These are phyloP conservation scores for Penstemon barbatus DNA, from an alignment of 257 asterid genomes.

Conservation along the genomic window DNA sequence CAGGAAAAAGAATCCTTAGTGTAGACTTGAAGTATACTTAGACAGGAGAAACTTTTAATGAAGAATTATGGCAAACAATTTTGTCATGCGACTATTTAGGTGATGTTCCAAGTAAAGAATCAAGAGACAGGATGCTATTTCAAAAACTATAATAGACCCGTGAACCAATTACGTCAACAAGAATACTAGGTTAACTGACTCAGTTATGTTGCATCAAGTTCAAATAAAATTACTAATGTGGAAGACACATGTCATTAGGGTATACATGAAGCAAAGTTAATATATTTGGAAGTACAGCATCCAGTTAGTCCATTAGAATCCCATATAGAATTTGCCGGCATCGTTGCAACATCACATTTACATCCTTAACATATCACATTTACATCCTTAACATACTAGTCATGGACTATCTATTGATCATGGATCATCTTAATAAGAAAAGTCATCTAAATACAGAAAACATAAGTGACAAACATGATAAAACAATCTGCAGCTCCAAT, in stretches of 20 bases:
- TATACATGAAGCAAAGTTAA: constrained; percentile 9
- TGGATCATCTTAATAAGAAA: constrained; percentile 1
- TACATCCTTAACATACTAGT: constrained; percentile 4
- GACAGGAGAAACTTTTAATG: constrained; percentile 10
- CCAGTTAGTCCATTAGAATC: constrained; percentile 22
- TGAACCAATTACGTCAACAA: neutral
- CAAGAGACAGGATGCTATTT: constrained; percentile 1
- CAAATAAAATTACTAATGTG: constrained; percentile 3
- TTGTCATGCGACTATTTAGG: constrained; percentile 5
- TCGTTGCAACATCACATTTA: constrained; percentile 20
- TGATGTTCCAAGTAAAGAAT: constrained; percentile 21
- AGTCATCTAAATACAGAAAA: constrained; percentile 19
- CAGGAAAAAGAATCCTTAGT: constrained; percentile 15
- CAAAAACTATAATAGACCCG: neutral
- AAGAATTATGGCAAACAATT: constrained; percentile 20
- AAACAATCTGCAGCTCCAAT: constrained; percentile 9
- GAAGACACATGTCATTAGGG: neutral
- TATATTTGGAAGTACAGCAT: neutral
- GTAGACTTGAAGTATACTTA: constrained; percentile 16
- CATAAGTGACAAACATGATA: constrained; percentile 2
- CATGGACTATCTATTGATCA: constrained; percentile 9
- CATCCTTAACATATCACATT: constrained; percentile 4
- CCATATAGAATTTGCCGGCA: neutral
- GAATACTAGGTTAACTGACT: neutral
- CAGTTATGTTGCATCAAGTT: constrained; percentile 14